Evolutionary conservation across 1,139 yeast genomes (phyloP), one percentile per base, ranked within the genome.

Genomic region (Candida tunisiensis): DNA sequence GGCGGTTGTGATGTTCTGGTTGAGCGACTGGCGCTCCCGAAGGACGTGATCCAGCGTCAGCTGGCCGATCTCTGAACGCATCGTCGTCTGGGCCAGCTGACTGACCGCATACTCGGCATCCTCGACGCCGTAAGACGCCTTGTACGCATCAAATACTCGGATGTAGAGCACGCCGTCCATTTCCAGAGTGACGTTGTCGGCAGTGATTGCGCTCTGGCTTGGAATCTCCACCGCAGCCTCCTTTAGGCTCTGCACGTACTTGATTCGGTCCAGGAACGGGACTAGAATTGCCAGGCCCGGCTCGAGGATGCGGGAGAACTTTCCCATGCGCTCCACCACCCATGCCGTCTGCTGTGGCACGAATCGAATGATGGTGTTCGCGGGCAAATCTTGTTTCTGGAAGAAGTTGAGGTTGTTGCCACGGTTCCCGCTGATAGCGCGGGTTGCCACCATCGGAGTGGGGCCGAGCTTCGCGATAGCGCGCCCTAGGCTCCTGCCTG

Each of bases 331-430:
- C 51, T 80, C 93, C 16, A 80, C 92, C 13, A 80, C 69, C 85
- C 91, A 80, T 3, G 93, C 93, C 9, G 80, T 74, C 51, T 79
- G 92, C 47, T 80, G 93, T 2, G 93, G 93, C 4, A 80, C 93
- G 48, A 80, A 80, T 27, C 19, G 19, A 17, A 17, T 17, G n/a
- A 17, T 10, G n/a, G 19, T 17, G 19, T 17, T 17, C n/a, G 19
- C 19, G 19, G 19, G 19, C 8, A 17, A 10, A 17, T 9, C 19
- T 10, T 10, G 19, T 7, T 17, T 10, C 19, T 17, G 19, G 19
- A 17, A 17, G 19, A 17, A 17, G 19, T 17, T 17, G n/a, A 17
- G 8, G 9, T 17, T 17, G 19, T 17, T 17, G n/a, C n/a, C n/a
- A n/a, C n/a, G n/a, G 19, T 17, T 17, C n/a, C 19, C 19, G 19